phyloP scores from a whole-genome alignment of 176 grass and related monocot species.

The Phoenix roebelenii region DNA sequence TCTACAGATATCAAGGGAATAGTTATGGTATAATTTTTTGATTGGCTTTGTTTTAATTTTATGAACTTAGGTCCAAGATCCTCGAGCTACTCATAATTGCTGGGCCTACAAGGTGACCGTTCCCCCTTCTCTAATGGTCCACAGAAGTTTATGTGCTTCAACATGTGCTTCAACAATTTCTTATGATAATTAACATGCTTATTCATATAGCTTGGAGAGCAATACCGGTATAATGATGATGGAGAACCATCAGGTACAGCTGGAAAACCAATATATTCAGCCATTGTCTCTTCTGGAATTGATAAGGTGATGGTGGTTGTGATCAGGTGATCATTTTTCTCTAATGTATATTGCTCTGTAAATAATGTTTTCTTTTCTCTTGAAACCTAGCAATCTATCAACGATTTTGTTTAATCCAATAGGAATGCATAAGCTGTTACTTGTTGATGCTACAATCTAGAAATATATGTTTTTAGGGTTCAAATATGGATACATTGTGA shows the following conservation, averaged over 20 bases:
- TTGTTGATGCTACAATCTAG: no score
- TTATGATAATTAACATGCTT: not conserved
- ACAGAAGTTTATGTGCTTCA: not conserved
- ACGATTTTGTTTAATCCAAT: no score
- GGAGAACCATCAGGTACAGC: conserved; percentile 87
- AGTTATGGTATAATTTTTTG: not conserved
- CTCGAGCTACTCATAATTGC: conserved; percentile 83
- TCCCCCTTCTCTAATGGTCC: not conserved
- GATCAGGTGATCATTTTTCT: conserved; percentile 38
- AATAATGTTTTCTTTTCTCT: no score
- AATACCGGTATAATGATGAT: conserved; percentile 77
- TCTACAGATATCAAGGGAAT: not conserved
- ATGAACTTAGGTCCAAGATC: conserved; percentile 61
- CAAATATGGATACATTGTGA: no score
- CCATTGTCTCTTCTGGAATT: conserved; percentile 78
- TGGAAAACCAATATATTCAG: conserved; percentile 94
- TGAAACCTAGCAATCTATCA: no score
- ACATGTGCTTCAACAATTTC: not conserved
- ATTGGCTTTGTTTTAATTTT: conserved; percentile 9
- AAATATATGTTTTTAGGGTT: no score
- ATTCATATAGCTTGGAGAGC: conserved; percentile 59
- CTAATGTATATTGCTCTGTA: no score
- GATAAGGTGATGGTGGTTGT: conserved; percentile 94
- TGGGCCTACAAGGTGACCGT: conserved; percentile 82
- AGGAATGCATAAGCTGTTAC: no score